A percentile compares a stretch with the other conserved stretches of the same genome.
Conservation (phyloP, 2,329 filamentous ascomycete species). For the Hawksworthiomyces lignivorus region DNA sequence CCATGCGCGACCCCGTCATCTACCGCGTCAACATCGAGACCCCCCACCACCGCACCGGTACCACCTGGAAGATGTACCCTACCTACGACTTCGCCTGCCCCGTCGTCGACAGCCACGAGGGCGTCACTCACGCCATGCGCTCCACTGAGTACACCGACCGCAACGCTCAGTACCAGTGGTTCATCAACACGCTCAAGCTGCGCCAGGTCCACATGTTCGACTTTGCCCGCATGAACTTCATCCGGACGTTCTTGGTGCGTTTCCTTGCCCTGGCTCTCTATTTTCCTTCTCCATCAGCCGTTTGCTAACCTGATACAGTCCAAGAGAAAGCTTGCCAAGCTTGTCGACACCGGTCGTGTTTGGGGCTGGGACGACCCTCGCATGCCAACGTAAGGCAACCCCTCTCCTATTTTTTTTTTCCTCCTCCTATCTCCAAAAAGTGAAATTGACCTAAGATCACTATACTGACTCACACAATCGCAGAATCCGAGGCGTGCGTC, state of each 20-base stretch:
- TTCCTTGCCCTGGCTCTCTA: not conserved
- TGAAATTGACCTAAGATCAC: too few species aligned
- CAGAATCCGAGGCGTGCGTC: conserved; percentile 64
- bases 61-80: conserved; percentile 76
- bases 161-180: conserved; percentile 83
- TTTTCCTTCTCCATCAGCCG: not conserved
- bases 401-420: conserved; percentile 29
- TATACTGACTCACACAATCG: too few species aligned
- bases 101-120: conserved; percentile 71
- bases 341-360: conserved; percentile 68
- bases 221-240: conserved; percentile 77
- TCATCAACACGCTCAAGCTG: conserved; percentile 64
- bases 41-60: conserved; percentile 69
- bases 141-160: conserved; percentile 80
- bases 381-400: conserved; percentile 72
- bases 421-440: not conserved
- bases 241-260: conserved; percentile 58
- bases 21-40: conserved; percentile 67
- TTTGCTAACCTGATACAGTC: conserved; percentile 35
- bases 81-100: conserved; percentile 85
- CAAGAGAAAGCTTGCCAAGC: conserved; percentile 78
- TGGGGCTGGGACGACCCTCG: conserved; percentile 83
- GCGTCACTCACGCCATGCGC: conserved; percentile 73
- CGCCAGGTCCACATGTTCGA: conserved; percentile 79
- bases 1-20: conserved; percentile 92